These are phyloP conservation scores for Sanghuangporus sanghuang DNA, from an alignment of 1,284 basidiomycete genomes.

Conservation along the genomic window DNA sequence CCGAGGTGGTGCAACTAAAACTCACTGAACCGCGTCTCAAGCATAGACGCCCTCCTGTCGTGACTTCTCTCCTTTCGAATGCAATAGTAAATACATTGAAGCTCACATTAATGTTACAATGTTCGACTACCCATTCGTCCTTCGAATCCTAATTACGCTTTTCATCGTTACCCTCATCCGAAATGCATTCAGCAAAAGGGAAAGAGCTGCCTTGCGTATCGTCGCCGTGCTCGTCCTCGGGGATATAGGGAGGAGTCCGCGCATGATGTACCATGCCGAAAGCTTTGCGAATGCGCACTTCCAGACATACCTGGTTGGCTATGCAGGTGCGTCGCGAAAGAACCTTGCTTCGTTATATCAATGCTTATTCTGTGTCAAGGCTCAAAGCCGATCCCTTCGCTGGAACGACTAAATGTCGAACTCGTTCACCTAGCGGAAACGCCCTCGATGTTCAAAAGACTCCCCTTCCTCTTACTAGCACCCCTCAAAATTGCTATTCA, in stretches of 20 bases:
- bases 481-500: constrained; percentile 81
- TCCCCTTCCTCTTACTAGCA: constrained; percentile 76
- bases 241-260: constrained; percentile 91
- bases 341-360: background rate
- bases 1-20: too few relatives aligned
- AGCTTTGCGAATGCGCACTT: constrained; percentile 84
- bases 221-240: constrained; percentile 91
- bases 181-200: constrained; percentile 9
- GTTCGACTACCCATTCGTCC: background rate
- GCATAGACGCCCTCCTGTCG: background rate
- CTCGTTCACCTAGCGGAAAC: constrained; percentile 66
- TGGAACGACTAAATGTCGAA: constrained; percentile 60
- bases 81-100: background rate
- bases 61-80: background rate
- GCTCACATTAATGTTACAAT: background rate
- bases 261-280: constrained; percentile 98
- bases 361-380: constrained; percentile 38
- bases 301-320: constrained; percentile 81
- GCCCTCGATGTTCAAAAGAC: constrained; percentile 44
- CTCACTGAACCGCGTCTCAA: too few relatives aligned
- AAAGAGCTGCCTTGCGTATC: constrained; percentile 36
- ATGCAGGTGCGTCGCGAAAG: constrained; percentile 54
- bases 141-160: background rate
- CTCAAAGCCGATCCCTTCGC: constrained; percentile 65
- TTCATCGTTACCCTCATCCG: background rate